Percentiles rank a stretch among this genome's conserved stretches.
Conservation (phyloP, 805 yeast genomes). For the Wickerhamiella allomyrinae region DNA sequence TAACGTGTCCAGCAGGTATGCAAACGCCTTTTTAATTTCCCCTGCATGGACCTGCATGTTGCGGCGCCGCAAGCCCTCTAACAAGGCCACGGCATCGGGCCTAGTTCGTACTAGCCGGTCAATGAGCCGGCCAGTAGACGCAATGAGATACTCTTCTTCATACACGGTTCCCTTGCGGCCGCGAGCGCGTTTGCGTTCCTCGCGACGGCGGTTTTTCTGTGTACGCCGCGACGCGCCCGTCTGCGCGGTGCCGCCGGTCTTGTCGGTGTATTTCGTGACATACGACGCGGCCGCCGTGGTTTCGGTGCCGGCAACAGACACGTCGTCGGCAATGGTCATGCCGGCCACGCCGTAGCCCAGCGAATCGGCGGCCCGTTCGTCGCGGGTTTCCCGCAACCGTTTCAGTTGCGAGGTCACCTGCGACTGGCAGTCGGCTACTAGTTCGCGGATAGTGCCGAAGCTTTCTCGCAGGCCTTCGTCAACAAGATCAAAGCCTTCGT, state of each 20-base stretch:
- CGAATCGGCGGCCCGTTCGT: constrained; percentile 74
- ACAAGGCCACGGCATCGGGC: constrained; percentile 56
- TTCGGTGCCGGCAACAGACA: constrained; percentile 88
- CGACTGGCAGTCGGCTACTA: constrained; percentile 82
- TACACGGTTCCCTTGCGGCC: constrained; percentile 97
- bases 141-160: constrained; percentile 88
- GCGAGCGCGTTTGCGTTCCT: constrained; percentile 88
- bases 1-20: constrained; percentile 41
- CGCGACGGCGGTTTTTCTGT: constrained; percentile 82
- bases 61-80: constrained; percentile 66
- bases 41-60: constrained; percentile 64
- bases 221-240: constrained; percentile 93
- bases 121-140: constrained; percentile 73
- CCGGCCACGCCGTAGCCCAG: constrained; percentile 65
- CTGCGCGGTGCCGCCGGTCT: constrained; percentile 87
- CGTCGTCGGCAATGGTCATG: constrained; percentile 69
- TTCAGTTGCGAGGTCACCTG: constrained; percentile 73
- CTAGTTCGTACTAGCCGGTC: constrained; percentile 67
- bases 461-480: constrained; percentile 75
- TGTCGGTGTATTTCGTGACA: constrained; percentile 92
- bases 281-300: constrained; percentile 86
- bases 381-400: constrained; percentile 72
- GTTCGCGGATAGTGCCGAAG: constrained; percentile 73
- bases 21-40: constrained; percentile 56
- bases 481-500: constrained; percentile 26